These are phyloP conservation scores for Mycena epipterygia DNA, from an alignment of 768 basidiomycete genomes.

Conservation along the genomic window DNA sequence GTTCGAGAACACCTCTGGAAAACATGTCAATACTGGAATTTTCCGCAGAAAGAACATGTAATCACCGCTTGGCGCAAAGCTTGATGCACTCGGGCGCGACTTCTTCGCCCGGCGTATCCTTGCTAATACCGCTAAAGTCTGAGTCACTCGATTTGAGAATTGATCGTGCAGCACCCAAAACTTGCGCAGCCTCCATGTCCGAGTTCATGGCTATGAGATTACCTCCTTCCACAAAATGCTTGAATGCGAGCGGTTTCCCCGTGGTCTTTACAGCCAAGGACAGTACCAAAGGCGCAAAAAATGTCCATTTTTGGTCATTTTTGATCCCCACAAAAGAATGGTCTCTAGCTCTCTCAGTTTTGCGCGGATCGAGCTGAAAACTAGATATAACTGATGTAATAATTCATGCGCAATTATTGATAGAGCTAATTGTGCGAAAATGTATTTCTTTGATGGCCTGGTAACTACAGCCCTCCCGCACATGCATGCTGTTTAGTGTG, in stretches of 20 bases:
- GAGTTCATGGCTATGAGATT: slow-evolving; percentile 16
- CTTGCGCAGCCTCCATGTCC: slow-evolving; percentile 24
- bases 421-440: too few species aligned
- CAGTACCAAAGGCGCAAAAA: too few species aligned
- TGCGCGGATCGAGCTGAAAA: too few species aligned
- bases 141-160: neutral
- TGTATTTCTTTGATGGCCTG: too few species aligned
- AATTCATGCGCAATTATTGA: too few species aligned
- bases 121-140: neutral
- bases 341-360: too few species aligned
- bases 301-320: too few species aligned
- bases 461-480: too few species aligned
- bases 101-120: neutral
- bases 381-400: too few species aligned
- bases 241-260: slow-evolving; percentile 13
- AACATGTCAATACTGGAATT: neutral
- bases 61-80: slow-evolving; percentile 15
- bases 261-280: too few species aligned
- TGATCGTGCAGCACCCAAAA: slow-evolving; percentile 15
- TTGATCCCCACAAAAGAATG: too few species aligned
- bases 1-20: neutral
- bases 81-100: slow-evolving; percentile 10
- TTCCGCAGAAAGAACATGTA: neutral
- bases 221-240: slow-evolving; percentile 12
- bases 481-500: too few species aligned